These are phyloP conservation scores for Sarocladium brachiariae DNA, from an alignment of 2,329 filamentous ascomycete genomes.

Conservation along the genomic window DNA sequence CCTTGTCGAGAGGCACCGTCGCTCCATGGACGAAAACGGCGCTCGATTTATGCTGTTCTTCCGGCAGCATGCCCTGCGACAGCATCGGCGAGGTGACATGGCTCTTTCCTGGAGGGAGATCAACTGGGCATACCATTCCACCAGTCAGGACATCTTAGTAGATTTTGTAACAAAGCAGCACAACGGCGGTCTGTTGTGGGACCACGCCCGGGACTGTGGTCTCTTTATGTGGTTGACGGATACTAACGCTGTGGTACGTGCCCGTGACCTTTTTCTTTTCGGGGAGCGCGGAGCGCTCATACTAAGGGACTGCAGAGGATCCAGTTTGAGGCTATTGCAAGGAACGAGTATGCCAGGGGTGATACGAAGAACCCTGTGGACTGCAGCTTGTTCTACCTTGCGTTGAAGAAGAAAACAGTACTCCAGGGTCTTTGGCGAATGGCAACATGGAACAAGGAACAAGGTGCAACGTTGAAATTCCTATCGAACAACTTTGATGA, in stretches of 20 bases:
- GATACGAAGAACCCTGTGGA: conserved; percentile 86
- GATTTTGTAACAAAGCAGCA: conserved; percentile 78
- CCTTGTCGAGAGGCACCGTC: conserved; percentile 76
- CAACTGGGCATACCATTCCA: conserved; percentile 77
- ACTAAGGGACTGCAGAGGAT: conserved; percentile 27
- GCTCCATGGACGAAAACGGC: conserved; percentile 86
- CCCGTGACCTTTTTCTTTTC: background rate
- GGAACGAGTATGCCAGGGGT: conserved; percentile 85
- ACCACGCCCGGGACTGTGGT: conserved; percentile 76
- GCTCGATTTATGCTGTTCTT: conserved; percentile 84
- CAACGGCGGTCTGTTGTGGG: conserved; percentile 75
- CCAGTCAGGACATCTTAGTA: conserved; percentile 80
- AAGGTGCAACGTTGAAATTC: conserved; percentile 69
- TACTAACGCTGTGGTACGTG: conserved; percentile 62
- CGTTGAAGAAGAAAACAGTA: conserved; percentile 82
- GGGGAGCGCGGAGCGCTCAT: background rate
- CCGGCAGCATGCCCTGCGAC: conserved; percentile 68
- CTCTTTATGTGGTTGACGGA: conserved; percentile 95
- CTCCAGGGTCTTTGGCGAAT: conserved; percentile 92
- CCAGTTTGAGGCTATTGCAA: conserved; percentile 85
- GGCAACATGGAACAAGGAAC: conserved; percentile 83
- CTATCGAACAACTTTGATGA: conserved; percentile 89
- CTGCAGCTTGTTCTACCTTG: conserved; percentile 86
- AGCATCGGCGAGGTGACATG: conserved; percentile 56
- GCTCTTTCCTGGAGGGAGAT: conserved; percentile 73